Base-by-base conservation (phyloP, 2,329 filamentous ascomycete species). In the Pseudocercospora fuligena region DNA sequence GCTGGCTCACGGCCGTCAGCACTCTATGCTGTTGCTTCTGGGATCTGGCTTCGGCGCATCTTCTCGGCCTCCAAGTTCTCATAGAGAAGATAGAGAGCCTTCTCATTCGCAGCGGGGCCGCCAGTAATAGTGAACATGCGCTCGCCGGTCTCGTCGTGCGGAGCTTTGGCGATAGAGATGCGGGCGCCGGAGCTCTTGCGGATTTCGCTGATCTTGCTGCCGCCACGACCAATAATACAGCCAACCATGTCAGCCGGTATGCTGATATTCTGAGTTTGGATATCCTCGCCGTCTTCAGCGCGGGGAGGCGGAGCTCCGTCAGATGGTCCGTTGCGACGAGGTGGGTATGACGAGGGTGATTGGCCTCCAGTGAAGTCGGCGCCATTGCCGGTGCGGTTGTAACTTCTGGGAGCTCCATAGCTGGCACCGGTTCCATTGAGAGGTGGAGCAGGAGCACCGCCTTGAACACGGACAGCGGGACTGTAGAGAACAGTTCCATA, bases 101-200 rank as follows among this genome's bases (percentile, higher is more conserved):
- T 94, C 82, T 99, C 95, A 76, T 99, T 99, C 71, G 93, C 93
- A 82, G 90, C 91, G 67, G 92, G 90, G 68, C 92, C 96, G 73
- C 95, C 95, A 87, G 97, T 97, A 79, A 99, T 99, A 77, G 95
- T 99, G 84, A 99, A 99, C 95, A 99, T 99, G 76, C 95, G 90
- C 86, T 99, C 95, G 72, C 95, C 95, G 67, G 93, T 96, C 73
- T 98, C 95, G 75, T 99, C 95, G 77, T 99, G 95, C 64, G 95
- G 93, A 56, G 94, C 90, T 86, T 97, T 98, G 74, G 94, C 94
- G 80, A 98, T 98, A 54, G 94, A 97, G 82, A 99, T 99, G 76
- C 94, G 92, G 69, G 95, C 95, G 67, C 94, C 94, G 63, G 95
- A 99, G 69, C 90, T 94, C 85, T 97, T 96, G 80, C 95, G 92